Evolutionary conservation across 192 early-diverging fungal genomes (phyloP).

Genomic region (Podila horticola): DNA sequence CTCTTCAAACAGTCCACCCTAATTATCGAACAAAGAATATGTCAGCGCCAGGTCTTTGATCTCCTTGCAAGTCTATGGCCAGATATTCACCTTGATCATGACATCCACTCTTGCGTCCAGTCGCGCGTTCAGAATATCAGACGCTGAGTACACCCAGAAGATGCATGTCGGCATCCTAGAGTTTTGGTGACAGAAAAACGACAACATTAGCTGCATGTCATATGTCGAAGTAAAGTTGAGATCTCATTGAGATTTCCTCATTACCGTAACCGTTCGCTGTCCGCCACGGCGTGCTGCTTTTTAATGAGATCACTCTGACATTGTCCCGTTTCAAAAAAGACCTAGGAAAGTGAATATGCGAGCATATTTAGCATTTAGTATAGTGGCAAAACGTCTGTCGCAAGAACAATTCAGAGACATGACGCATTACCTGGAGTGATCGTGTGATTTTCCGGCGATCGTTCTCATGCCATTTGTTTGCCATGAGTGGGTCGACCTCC

Average conservation of each 20-base stretch:
- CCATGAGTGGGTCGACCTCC: constrained; percentile 86
- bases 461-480: constrained; percentile 88
- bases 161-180: constrained; percentile 76
- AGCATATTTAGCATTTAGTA: neutral
- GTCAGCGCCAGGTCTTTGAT: neutral
- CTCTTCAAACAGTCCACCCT: constrained; percentile 67
- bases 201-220: neutral
- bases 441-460: constrained; percentile 89
- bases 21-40: neutral
- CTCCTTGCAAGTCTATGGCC: neutral
- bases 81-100: constrained; percentile 80
- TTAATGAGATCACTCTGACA: constrained; percentile 79
- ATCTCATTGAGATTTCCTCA: neutral
- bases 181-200: neutral
- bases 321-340: constrained; percentile 76
- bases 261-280: constrained; percentile 51
- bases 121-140: constrained; percentile 72
- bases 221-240: too few relatives aligned
- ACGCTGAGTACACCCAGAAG: constrained; percentile 90
- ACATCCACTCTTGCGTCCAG: constrained; percentile 85
- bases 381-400: too few relatives aligned
- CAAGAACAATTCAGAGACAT: neutral
- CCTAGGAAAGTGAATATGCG: constrained; percentile 33
- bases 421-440: constrained; percentile 76
- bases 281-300: constrained; percentile 67